phyloP scores from a whole-genome alignment of 768 basidiomycete species.

The Serendipita vermifera region DNA sequence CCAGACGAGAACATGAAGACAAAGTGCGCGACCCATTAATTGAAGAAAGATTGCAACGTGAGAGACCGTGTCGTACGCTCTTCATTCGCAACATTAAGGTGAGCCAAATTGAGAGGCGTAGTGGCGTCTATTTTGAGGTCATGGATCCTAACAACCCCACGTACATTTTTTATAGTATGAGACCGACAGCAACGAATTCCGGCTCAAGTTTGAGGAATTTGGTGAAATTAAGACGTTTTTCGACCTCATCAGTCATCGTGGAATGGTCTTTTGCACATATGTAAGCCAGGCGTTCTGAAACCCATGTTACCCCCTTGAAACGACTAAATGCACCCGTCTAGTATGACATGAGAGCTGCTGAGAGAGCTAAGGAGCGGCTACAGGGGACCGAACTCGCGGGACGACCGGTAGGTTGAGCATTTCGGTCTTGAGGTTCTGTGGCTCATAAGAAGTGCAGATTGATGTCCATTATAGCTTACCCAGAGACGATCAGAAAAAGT shows the following conservation, averaged over 20 bases:
- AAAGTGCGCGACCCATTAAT: constrained; percentile 85
- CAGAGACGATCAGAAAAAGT: constrained; percentile 54
- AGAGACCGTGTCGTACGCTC: constrained; percentile 87
- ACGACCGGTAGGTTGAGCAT: constrained; percentile 59
- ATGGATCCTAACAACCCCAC: neutral
- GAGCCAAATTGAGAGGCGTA: constrained; percentile 29
- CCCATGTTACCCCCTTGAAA: neutral
- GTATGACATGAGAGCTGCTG: constrained; percentile 89
- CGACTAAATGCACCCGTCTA: constrained; percentile 23
- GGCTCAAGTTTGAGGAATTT: constrained; percentile 76
- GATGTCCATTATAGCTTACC: constrained; percentile 98
- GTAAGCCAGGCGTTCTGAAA: constrained; percentile 41
- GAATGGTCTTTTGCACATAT: constrained; percentile 99
- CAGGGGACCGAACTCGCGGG: constrained; percentile 83
- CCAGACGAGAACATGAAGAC: constrained; percentile 69
- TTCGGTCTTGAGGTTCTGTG: neutral
- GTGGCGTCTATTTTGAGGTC: constrained; percentile 9
- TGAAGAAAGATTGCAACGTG: constrained; percentile 85
- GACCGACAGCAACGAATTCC: constrained; percentile 74
- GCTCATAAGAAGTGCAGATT: constrained; percentile 42
- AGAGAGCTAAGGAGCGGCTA: constrained; percentile 77
- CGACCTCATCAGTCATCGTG: constrained; percentile 83
- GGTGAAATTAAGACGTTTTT: constrained; percentile 97
- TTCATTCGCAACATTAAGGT: constrained; percentile 99
- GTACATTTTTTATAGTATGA: constrained; percentile 49